Conservation (phyloP, 2,329 filamentous ascomycete species). For the Alternaria conjuncta region DNA sequence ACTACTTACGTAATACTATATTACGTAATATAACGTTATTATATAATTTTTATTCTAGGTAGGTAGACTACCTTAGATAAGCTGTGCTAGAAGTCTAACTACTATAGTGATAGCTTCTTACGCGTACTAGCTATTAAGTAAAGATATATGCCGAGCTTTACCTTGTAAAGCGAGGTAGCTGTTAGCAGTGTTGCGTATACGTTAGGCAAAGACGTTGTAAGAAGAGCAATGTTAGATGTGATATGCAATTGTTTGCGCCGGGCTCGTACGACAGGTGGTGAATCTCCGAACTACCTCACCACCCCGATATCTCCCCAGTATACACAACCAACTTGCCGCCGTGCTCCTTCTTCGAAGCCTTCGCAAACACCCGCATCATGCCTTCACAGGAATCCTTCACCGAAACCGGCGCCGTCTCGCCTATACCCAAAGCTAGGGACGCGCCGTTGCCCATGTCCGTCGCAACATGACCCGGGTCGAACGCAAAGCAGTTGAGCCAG, state of each 20-base stretch:
- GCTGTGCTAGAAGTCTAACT: no score
- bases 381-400: slow-evolving; percentile 6
- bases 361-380: slow-evolving; percentile 7
- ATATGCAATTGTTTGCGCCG: neutral
- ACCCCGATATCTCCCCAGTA: neutral
- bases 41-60: no score
- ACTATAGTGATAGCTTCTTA: no score
- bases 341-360: neutral
- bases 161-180: neutral
- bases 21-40: no score
- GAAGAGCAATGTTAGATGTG: neutral
- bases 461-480: slow-evolving; percentile 13
- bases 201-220: neutral
- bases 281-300: neutral
- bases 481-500: slow-evolving; percentile 6
- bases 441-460: slow-evolving; percentile 15
- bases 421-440: slow-evolving; percentile 1
- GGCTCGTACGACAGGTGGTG: no score
- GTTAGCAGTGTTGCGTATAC: accelerated
- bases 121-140: no score
- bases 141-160: no score
- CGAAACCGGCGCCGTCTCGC: slow-evolving; percentile 1
- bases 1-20: no score
- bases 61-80: no score
- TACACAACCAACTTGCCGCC: slow-evolving; percentile 4